These are phyloP conservation scores for Lenwebbia sp. DNA, from an alignment of 345 rosid species.

Conservation along the genomic window DNA sequence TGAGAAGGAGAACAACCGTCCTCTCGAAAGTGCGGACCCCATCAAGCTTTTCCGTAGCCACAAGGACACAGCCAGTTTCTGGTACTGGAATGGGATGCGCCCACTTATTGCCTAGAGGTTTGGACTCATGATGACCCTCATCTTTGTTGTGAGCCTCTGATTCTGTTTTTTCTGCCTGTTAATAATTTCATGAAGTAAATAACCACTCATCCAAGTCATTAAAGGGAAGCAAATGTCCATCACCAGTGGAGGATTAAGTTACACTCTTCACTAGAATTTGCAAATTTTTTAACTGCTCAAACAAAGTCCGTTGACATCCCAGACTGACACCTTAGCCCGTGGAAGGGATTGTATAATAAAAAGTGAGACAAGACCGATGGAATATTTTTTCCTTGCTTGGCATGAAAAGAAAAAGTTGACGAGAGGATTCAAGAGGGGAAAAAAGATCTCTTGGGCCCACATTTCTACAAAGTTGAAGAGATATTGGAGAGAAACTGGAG, in stretches of 20 bases:
- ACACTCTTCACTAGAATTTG: neutral
- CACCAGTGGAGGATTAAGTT: neutral
- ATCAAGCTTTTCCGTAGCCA: constrained; percentile 92
- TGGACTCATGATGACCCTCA: constrained; percentile 27
- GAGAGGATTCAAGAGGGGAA: neutral
- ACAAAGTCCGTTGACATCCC: neutral
- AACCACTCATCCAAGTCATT: neutral
- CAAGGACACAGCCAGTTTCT: constrained; percentile 88
- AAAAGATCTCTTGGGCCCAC: neutral
- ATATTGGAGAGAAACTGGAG: neutral
- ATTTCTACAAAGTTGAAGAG: neutral
- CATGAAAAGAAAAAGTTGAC: neutral
- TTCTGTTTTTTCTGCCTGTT: constrained; percentile 45
- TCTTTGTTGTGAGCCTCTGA: constrained; percentile 39
- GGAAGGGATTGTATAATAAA: neutral
- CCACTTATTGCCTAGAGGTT: constrained; percentile 59
- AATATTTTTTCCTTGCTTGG: neutral
- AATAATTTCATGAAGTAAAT: neutral
- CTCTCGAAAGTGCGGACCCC: constrained; percentile 75
- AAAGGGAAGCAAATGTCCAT: neutral
- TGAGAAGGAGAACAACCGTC: constrained; percentile 83
- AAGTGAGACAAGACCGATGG: neutral
- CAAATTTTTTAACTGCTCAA: neutral
- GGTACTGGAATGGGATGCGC: constrained; percentile 91
- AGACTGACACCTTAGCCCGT: neutral